Base-by-base conservation (phyloP, 192 early-diverging fungal species). In the Entomortierella beljakovae region DNA sequence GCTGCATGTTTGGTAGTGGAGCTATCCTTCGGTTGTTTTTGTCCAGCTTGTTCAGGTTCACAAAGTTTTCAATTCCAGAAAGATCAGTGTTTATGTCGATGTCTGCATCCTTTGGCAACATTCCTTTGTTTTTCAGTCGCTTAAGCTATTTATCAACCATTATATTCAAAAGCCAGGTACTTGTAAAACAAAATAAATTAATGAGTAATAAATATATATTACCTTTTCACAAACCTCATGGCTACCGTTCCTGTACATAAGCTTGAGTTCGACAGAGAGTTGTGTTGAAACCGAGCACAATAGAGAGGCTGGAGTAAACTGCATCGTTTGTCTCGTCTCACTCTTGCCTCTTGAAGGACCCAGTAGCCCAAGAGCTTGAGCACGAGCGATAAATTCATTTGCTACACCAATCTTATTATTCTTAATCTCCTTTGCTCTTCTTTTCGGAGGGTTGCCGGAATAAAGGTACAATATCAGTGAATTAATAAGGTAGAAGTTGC, bases 401-500 rank as follows among this genome's bases (percentile, higher is more conserved):
- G n/a, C 49, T 51, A 51, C 7, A 51, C 49, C 49, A 5, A n/a
- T 7, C 23, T n/a, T n/a, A 10, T 51, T n/a, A 15, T 51, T 51
- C 49, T 51, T n/a, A n/a, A n/a, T 51, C 49, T 51, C 49, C 49
- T 25, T 51, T n/a, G 7, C 5, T 51, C 49, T n/a, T n/a, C n/a
- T 51, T n/a, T 18, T 51, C 49, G 49, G 49, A 15, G 7, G 10
- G 18, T 51, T 51, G 8, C 49, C 49, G n/a, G 8, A 15, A n/a
- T 51, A 51, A 51, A 51, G 49, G 18, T 51, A 51, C 7, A 51
- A 6, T n/a, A 51, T 51, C 49, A 51, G 49, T 18, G 49, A 51
- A 6, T 25, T 7, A 15, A 51, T 51, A 25, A 10, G n/a, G 23
- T n/a, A n/a, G n/a, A n/a, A n/a, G n/a, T n/a, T n/a, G n/a, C n/a